Evolutionary conservation across 768 basidiomycete genomes (phyloP).

Genomic region (Pleurotus ostreatus): DNA sequence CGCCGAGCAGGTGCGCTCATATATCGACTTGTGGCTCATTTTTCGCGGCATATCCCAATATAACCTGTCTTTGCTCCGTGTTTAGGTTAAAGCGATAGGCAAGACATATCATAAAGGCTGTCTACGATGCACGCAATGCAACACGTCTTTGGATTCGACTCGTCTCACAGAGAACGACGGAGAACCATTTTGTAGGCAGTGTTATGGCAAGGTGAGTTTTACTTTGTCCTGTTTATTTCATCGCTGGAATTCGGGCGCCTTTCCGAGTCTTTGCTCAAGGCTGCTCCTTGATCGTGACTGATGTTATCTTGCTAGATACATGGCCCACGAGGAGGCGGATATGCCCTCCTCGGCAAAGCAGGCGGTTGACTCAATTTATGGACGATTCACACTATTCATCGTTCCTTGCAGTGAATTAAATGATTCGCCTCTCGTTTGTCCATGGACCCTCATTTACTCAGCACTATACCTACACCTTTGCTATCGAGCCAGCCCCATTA

Average conservation of each 20-base stretch:
- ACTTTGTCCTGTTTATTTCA: not conserved
- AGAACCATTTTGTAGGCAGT: slow-evolving; percentile 63
- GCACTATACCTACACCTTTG: no score
- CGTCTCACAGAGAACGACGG: slow-evolving; percentile 75
- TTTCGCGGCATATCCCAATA: no score
- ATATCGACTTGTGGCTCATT: not conserved
- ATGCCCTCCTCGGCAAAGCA: slow-evolving; percentile 57
- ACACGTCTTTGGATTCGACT: slow-evolving; percentile 63
- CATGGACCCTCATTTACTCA: no score
- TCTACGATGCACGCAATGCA: slow-evolving; percentile 72
- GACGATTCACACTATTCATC: no score
- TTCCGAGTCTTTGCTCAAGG: no score
- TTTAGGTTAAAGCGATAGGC: slow-evolving; percentile 75
- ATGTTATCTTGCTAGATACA: slow-evolving; percentile 41
- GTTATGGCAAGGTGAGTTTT: slow-evolving; percentile 59
- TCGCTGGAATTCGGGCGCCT: not conserved
- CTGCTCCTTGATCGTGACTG: no score
- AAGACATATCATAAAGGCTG: slow-evolving; percentile 80
- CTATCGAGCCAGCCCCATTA: no score
- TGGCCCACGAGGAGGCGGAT: slow-evolving; percentile 71
- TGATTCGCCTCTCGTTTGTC: no score
- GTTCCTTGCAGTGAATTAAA: no score
- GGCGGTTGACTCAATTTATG: slow-evolving; percentile 18
- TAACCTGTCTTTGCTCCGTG: not conserved
- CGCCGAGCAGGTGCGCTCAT: slow-evolving; percentile 63